phyloP scores from a whole-genome alignment of 1,284 basidiomycete species.

The Rhodotorula sp. region DNA sequence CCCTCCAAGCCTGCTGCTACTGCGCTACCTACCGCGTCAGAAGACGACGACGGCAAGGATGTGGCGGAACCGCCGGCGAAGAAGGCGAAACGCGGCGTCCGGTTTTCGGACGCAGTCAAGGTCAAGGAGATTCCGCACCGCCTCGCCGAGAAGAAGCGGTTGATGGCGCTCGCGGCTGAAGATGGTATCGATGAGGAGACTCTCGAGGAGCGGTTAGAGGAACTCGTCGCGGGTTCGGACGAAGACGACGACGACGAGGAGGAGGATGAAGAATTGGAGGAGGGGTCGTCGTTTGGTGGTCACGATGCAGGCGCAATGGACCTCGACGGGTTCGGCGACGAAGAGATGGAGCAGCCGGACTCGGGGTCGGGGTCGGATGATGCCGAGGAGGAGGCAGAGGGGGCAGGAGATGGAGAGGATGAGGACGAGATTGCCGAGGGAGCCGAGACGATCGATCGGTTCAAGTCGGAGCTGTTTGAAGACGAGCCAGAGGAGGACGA shows the following conservation, averaged over 20 bases:
- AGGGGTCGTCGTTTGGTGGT: slow-evolving; percentile 47
- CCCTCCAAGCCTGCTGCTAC: slow-evolving; percentile 1
- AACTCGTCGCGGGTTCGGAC: slow-evolving; percentile 36
- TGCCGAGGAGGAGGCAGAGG: slow-evolving; percentile 39
- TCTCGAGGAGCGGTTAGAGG: slow-evolving; percentile 51
- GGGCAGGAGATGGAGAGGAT: slow-evolving; percentile 33
- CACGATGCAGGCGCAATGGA: slow-evolving; percentile 37
- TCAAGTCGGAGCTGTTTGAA: slow-evolving; percentile 57
- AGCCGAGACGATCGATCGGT: slow-evolving; percentile 52
- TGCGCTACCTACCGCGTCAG: not conserved
- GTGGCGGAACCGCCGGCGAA: not conserved
- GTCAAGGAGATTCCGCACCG: slow-evolving; percentile 56
- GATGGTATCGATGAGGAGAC: slow-evolving; percentile 42
- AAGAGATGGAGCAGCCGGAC: slow-evolving; percentile 26
- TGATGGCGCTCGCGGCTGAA: slow-evolving; percentile 36
- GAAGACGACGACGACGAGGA: slow-evolving; percentile 42
- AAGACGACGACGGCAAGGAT: not conserved
- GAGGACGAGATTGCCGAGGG: slow-evolving; percentile 41
- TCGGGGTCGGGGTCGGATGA: slow-evolving; percentile 23
- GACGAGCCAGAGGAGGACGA: slow-evolving; percentile 53
- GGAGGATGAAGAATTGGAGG: slow-evolving; percentile 40
- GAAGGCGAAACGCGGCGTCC: slow-evolving; percentile 54
- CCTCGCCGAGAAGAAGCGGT: slow-evolving; percentile 48
- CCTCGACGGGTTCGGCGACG: slow-evolving; percentile 39
- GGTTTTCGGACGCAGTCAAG: slow-evolving; percentile 75